Conservation (phyloP, 768 basidiomycete species). For the Suillus fuscotomentosus region DNA sequence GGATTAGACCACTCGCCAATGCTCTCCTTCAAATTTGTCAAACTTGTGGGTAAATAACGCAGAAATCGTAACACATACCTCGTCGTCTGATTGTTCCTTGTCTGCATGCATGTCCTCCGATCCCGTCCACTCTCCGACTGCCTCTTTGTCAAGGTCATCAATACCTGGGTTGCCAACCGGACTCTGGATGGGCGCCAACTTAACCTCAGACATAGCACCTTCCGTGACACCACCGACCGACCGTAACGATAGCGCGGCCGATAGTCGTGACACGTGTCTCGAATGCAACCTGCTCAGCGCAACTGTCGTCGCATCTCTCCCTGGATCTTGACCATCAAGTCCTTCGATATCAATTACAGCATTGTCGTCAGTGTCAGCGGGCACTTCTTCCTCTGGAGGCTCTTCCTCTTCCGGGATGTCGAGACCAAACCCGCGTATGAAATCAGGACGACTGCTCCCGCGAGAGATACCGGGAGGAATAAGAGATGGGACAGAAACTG, state of each 20-base stretch:
- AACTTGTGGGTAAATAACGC: constrained; percentile 5
- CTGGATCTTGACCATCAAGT: constrained; percentile 24
- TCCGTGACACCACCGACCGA: constrained; percentile 56
- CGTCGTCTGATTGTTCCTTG: constrained; percentile 57
- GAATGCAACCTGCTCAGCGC: constrained; percentile 59
- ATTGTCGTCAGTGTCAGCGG: constrained; percentile 32
- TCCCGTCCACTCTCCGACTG: constrained; percentile 77
- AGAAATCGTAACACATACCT: constrained; percentile 43
- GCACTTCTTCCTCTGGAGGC: constrained; percentile 45
- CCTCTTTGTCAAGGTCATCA: constrained; percentile 36
- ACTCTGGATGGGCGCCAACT: constrained; percentile 31
- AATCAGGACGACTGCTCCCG: constrained; percentile 65
- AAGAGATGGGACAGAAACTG: constrained; percentile 43
- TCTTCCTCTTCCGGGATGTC: constrained; percentile 79
- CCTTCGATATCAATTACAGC: constrained; percentile 36
- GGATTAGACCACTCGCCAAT: constrained; percentile 91
- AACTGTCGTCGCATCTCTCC: constrained; percentile 42
- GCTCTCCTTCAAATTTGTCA: constrained; percentile 46
- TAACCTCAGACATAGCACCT: constrained; percentile 23
- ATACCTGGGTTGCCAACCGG: constrained; percentile 30
- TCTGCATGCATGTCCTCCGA: constrained; percentile 65
- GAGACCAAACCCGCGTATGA: constrained; percentile 75
- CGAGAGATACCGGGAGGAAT: constrained; percentile 41
- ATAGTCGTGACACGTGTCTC: constrained; percentile 65
- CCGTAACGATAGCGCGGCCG: constrained; percentile 63